Conservation (phyloP, 1,284 basidiomycete genomes). For the Sanguinoderma infundibulare region DNA sequence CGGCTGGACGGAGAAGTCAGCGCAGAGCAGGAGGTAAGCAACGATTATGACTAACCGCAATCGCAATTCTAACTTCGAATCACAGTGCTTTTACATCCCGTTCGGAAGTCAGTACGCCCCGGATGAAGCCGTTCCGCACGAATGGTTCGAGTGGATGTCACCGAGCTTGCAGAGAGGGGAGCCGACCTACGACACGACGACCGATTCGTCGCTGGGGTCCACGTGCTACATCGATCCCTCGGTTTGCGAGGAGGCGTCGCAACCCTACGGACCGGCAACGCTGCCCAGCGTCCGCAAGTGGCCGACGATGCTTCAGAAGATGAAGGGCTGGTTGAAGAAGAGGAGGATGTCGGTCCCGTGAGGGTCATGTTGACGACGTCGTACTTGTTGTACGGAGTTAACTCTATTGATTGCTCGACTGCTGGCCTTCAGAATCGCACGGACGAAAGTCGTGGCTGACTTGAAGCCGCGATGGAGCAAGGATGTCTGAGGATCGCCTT, state of each 20-base stretch:
- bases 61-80: neutral
- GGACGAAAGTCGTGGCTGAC: no score
- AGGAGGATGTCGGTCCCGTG: slow-evolving; percentile 19
- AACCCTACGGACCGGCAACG: neutral
- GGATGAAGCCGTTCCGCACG: slow-evolving; percentile 12
- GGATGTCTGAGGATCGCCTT: no score
- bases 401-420: neutral
- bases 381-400: neutral
- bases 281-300: slow-evolving; percentile 1
- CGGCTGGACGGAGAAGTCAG: neutral
- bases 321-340: slow-evolving; percentile 23
- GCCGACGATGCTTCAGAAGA: slow-evolving; percentile 16
- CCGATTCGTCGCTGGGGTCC: slow-evolving; percentile 11
- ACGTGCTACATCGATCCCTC: slow-evolving; percentile 13
- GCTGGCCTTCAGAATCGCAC: neutral
- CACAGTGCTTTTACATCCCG: slow-evolving; percentile 9
- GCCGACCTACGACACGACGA: slow-evolving; percentile 2
- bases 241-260: slow-evolving; percentile 10
- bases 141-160: slow-evolving; percentile 25
- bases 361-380: neutral
- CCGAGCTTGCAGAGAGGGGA: slow-evolving; percentile 5
- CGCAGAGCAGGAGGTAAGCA: slow-evolving; percentile 11
- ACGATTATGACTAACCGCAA: no score
- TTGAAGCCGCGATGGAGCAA: no score
- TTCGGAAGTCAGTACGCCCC: slow-evolving; percentile 16